Base-by-base conservation (phyloP, 768 basidiomycete species). In the Suillus weaverae region DNA sequence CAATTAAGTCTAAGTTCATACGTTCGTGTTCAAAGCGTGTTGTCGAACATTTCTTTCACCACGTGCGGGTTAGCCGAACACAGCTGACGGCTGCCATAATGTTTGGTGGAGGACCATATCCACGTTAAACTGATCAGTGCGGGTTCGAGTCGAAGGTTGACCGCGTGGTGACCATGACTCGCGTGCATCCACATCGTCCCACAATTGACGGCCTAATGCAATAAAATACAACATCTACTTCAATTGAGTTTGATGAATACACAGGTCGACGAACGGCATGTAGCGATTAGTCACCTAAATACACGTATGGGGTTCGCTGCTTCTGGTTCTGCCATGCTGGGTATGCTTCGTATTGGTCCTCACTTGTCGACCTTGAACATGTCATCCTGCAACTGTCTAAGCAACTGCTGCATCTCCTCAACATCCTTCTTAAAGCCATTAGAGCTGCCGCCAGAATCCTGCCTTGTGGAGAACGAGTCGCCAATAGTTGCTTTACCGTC, bases 341-440 rank as follows among this genome's bases (percentile, higher is more conserved):
- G 56, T 38, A 56, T 38, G 36, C 9, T 18, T 32, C 5, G 10
- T 20, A 13, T 57, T 16, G 16, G 26, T 18, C 16, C 38, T 57
- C 13, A 57, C 38, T 57, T 57, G 56, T 60, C 56, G 63, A 65
- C 66, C 62, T 73, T 72, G 32, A 70, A 69, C 4, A 60, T 69
- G 16, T 65, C 69, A 64, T 72, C 72, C 64, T 80, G 78, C 62
- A 88, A 71, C 55, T 83, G 79, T 62, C 76, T 81, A 72, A 94
- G 67, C 48, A 88, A 68, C 32, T 71, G 74, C 77, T 92, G 90
- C 80, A 93, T 69, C 76, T 92, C 90, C 48, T 87, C 85, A 13
- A 92, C 80, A 72, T 94, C 92, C 63, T 85, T 85, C 70, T 83
- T 80, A 61, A 94, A 81, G 1, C 84, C 89, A 70, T 86, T 88